Evolutionary conservation across 148 eudicot species (phyloP), one percentile per base, ranked within the genome.

Genomic region (Diospyros lotus): DNA sequence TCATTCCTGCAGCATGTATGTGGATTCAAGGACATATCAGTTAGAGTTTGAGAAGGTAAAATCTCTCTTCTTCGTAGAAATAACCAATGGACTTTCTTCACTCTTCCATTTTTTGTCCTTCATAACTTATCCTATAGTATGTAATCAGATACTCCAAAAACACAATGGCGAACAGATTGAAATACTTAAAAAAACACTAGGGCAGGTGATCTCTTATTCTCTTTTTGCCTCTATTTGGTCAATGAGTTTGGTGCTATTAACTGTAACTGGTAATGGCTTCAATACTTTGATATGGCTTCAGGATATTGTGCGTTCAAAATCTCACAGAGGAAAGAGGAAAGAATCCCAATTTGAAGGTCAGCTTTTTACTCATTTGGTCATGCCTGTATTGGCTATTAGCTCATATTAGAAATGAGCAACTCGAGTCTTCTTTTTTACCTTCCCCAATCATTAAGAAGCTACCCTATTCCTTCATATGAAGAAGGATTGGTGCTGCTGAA

Each of bases 41-140:
- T 40, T 71, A 17, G 87, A 84, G 77, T 90, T 88, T 72, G 73
- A 80, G 73, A 76, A 79, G 13, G 95, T 90, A 82, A 82, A 8
- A 11, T 55, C 69, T 28, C n/a, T 51, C 41, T 58, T 73, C 28
- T 64, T 14, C 6, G 45, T 38, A 53, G 10, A 5, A 70, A 70
- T 55, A 10, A 2, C 5, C 60, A 65, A 11, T 64, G 39, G 17
- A 70, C 9, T 48, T 73, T 39, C 48, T 15, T 63, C 69, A 63
- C 58, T 39, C 63, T 52, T 73, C 17, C 10, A 18, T 4, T 39
- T 73, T 58, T n/a, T 4, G 58, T 72, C 7, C 39, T 13, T 53
- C 6, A 3, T 48, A 58, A 62, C 38, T 66, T 51, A 72, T 66
- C 11, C 39, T 59, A 17, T 6, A 43, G 9, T 70, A 14, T 73